Evolutionary conservation across 2,329 filamentous ascomycete species (phyloP), one percentile per base, ranked within the genome.

Genomic region (Camptophora hylomeconis): DNA sequence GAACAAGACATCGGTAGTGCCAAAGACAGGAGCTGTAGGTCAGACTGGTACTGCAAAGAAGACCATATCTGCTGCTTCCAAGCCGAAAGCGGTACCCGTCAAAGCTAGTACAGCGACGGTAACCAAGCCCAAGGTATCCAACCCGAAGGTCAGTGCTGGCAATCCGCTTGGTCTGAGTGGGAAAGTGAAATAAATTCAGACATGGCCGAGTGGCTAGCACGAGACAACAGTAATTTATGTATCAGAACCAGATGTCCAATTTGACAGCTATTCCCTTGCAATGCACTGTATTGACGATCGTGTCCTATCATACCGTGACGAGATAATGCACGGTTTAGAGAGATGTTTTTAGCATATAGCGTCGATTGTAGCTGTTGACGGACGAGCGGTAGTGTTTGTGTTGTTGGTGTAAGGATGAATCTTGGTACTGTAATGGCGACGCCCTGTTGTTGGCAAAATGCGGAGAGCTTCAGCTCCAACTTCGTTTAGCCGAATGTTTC

Each of bases 131-230:
- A 17, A 24, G 26, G 14, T 12, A 9, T 9, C 21, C 3, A 31
- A 25, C n/a, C 33, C 30, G 20, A 20, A 16, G 5, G 29, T 28
- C 2, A 35, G 30, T 15, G 36, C 38, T 10, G 38, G 34, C 7
- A 43, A 43, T 14, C 40, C 40, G 19, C 23, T 41, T 5, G 40
- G 38, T 7, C 31, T 31, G 31, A 26, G 15, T 11, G 29, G 13
- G n/a, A 17, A 10, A 12, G 13, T 10, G 17, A 11, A n/a, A 20
- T 10, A 5, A 14, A 14, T 8, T 9, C 5, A 20, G 5, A n/a
- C 11, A 25, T 12, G 13, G 16, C 18, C 10, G 22, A 8, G n/a
- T 26, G n/a, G 13, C 14, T 4, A 16, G 20, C 3, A 3, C n/a
- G 10, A 12, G 7, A 24, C 7, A 15, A 31, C n/a, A 7, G 3